Percentiles rank a stretch among this genome's conserved stretches.
Evolutionary conservation across 345 rosid species (phyloP).

Genomic region (Rhodamnia rubescens): DNA sequence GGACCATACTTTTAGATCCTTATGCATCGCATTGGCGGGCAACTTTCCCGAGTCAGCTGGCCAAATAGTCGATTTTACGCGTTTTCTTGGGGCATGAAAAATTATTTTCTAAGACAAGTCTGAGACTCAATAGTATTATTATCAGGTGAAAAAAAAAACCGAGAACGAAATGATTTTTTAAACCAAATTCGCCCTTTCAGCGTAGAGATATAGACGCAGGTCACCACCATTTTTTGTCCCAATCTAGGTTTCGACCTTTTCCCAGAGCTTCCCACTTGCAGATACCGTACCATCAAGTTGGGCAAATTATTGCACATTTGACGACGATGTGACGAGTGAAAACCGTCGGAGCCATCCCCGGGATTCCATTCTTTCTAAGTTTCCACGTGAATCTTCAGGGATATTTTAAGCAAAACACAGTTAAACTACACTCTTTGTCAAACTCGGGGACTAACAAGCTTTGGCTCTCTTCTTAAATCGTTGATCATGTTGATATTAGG

Average conservation of each 20-base stretch:
- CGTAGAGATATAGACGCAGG: too few relatives aligned
- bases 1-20: not conserved
- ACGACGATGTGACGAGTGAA: not conserved
- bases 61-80: not conserved
- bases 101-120: not conserved
- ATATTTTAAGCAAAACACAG: not conserved
- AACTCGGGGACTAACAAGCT: not conserved
- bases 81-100: not conserved
- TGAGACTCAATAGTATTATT: not conserved
- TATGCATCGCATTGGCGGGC: not conserved
- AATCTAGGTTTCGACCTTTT: not conserved
- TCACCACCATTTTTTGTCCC: too few relatives aligned
- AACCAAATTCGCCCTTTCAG: too few relatives aligned
- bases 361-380: not conserved
- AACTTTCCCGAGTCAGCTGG: not conserved
- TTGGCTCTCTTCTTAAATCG: not conserved
- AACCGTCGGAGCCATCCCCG: not conserved
- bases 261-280: not conserved
- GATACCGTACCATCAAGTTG: not conserved
- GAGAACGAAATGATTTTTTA: too few relatives aligned
- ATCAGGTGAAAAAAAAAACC: not conserved
- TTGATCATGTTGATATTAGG: not conserved
- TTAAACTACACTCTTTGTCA: not conserved
- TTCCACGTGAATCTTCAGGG: not conserved
- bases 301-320: not conserved